These are phyloP conservation scores for Ascochyta clinopodiicola DNA, from an alignment of 2,329 filamentous ascomycete genomes.

Conservation along the genomic window DNA sequence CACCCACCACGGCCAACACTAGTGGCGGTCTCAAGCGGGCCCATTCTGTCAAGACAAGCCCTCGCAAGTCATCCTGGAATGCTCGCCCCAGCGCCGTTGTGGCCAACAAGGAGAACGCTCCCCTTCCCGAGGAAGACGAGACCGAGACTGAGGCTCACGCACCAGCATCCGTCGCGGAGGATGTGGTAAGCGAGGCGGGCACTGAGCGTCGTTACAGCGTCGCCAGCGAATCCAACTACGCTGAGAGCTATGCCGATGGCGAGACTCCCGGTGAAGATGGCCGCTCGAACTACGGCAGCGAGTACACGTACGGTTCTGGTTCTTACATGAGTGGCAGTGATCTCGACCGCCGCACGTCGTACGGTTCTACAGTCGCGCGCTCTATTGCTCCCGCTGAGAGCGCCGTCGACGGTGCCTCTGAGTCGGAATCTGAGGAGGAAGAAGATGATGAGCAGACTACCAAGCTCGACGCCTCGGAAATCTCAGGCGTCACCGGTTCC, in stretches of 20 bases:
- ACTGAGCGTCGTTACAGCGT: slow-evolving; percentile 50
- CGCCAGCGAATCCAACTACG: slow-evolving; percentile 40
- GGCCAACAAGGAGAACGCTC: slow-evolving; percentile 58
- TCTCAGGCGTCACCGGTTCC: slow-evolving; percentile 29
- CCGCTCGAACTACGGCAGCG: slow-evolving; percentile 52
- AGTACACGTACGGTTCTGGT: slow-evolving; percentile 57
- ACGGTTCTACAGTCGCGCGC: slow-evolving; percentile 47
- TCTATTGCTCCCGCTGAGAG: slow-evolving; percentile 41
- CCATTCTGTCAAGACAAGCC: slow-evolving; percentile 49
- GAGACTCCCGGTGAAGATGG: slow-evolving; percentile 44
- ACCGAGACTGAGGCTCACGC: slow-evolving; percentile 37
- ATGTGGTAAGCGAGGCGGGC: slow-evolving; percentile 46
- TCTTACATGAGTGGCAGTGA: slow-evolving; percentile 58
- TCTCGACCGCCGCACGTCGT: slow-evolving; percentile 51
- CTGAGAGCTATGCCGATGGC: slow-evolving; percentile 43
- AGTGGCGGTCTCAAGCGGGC: slow-evolving; percentile 61
- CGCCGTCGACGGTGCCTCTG: slow-evolving; percentile 40
- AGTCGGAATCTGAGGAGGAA: slow-evolving; percentile 37
- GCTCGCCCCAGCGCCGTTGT: slow-evolving; percentile 38
- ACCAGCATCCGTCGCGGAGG: slow-evolving; percentile 33
- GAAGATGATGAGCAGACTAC: slow-evolving; percentile 41
- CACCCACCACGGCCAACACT: slow-evolving; percentile 35
- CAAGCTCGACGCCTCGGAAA: slow-evolving; percentile 34
- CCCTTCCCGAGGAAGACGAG: slow-evolving; percentile 53
- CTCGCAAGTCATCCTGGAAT: slow-evolving; percentile 48